Conservation (phyloP, 257 asterid genomes). For the Lycium ferocissimum region DNA sequence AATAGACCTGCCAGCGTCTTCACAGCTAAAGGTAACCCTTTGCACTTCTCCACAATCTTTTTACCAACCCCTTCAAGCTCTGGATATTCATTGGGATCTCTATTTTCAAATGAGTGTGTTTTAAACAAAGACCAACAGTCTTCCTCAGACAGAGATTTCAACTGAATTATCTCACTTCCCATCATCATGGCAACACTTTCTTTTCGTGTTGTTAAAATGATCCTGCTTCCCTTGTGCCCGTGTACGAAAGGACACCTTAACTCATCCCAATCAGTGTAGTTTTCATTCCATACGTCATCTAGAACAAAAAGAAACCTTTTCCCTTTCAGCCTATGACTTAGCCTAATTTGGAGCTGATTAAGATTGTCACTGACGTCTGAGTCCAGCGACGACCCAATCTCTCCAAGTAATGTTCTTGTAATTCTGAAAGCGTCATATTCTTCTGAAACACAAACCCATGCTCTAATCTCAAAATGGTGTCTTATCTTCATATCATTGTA, state of each 20-base stretch:
- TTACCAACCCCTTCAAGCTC: conserved; percentile 7
- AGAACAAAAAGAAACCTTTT: conserved; percentile 60
- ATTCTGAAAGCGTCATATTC: conserved; percentile 53
- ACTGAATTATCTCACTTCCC: conserved; percentile 15
- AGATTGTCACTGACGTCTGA: conserved; percentile 43
- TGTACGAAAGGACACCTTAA: conserved; percentile 49
- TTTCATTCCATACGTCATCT: conserved; percentile 66
- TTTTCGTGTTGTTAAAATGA: conserved; percentile 63
- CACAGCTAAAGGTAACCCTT: conserved; percentile 31
- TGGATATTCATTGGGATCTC: background rate
- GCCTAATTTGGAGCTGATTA: conserved; percentile 56
- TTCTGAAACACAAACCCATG: conserved; percentile 63
- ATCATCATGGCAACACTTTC: conserved; percentile 51
- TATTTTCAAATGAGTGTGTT: conserved; percentile 25
- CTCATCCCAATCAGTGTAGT: conserved; percentile 48
- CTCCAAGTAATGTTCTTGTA: conserved; percentile 40
- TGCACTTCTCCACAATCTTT: conserved; percentile 12
- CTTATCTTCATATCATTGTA: conserved; percentile 50
- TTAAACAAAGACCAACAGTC: conserved; percentile 28
- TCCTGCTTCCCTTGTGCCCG: conserved; percentile 58
- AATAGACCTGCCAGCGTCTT: conserved; percentile 30
- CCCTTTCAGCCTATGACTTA: conserved; percentile 49
- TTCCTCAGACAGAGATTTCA: background rate
- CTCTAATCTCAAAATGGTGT: conserved; percentile 47
- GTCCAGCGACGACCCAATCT: conserved; percentile 44